Percentiles rank a stretch among this genome's conserved stretches.
These are phyloP conservation scores for Aphanomyces cochlioides DNA, from an alignment of 352 stramenopile genomes.

Conservation along the genomic window DNA sequence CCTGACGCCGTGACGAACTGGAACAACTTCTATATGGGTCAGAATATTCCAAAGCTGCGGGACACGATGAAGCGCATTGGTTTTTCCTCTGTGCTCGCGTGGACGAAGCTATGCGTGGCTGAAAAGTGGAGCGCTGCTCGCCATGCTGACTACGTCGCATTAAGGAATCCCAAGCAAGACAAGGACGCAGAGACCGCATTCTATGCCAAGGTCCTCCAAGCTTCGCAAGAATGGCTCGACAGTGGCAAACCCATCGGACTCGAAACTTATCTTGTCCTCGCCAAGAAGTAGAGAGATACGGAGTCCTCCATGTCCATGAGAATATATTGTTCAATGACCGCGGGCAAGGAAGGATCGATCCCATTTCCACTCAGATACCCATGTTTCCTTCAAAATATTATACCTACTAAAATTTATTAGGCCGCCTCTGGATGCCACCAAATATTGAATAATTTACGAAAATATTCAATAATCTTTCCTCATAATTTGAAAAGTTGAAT, in stretches of 20 bases:
- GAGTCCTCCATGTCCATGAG: too few relatives aligned
- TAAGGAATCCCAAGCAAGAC: constrained; percentile 37
- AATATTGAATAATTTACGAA: too few relatives aligned
- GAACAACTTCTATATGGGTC: constrained; percentile 47
- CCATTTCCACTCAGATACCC: too few relatives aligned
- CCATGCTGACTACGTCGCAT: constrained; percentile 42
- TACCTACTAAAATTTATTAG: too few relatives aligned
- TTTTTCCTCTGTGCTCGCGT: constrained; percentile 43
- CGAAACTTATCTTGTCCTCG: constrained; percentile 54
- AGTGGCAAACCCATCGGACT: constrained; percentile 48
- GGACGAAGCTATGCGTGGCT: constrained; percentile 47
- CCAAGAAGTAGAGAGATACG: constrained; percentile 31
- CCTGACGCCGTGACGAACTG: constrained; percentile 36
- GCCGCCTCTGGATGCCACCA: too few relatives aligned
- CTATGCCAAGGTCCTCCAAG: constrained; percentile 38
- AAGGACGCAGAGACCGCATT: constrained; percentile 34
- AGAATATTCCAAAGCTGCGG: constrained; percentile 41
- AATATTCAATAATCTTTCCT: too few relatives aligned
- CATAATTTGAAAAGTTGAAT: too few relatives aligned
- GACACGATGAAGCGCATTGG: constrained; percentile 36
- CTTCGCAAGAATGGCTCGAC: constrained; percentile 48
- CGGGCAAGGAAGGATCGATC: too few relatives aligned
- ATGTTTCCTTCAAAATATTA: too few relatives aligned
- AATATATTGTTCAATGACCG: too few relatives aligned
- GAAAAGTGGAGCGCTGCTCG: constrained; percentile 48